Conservation (phyloP, 2,329 filamentous ascomycete species). For the Alternaria longipes region DNA sequence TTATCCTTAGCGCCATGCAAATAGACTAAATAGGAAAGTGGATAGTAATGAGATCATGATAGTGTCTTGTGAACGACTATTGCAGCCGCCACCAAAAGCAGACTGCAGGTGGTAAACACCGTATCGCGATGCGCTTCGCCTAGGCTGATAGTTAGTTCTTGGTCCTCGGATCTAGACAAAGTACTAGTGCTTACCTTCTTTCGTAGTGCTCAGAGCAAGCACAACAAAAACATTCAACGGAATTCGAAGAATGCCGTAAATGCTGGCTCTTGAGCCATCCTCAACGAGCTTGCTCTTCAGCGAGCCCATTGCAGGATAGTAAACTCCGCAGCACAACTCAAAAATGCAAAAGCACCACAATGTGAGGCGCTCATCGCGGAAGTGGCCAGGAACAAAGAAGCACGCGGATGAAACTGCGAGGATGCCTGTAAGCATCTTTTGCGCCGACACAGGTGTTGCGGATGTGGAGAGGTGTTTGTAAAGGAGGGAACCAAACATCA, state of each 20-base stretch:
- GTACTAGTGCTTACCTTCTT: conserved; percentile 36
- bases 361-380: conserved; percentile 57
- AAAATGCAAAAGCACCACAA: conserved; percentile 68
- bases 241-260: conserved; percentile 67
- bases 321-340: conserved; percentile 66
- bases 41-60: conserved; percentile 14
- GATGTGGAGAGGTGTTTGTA: conserved; percentile 56
- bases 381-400: conserved; percentile 50
- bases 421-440: conserved; percentile 42
- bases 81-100: conserved; percentile 38
- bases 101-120: conserved; percentile 44
- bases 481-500: conserved; percentile 66
- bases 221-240: conserved; percentile 62
- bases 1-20: neutral
- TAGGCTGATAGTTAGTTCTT: conserved; percentile 21
- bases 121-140: conserved; percentile 43
- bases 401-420: conserved; percentile 39
- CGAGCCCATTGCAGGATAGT: conserved; percentile 65
- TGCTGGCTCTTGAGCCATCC: conserved; percentile 62
- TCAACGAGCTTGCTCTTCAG: conserved; percentile 65
- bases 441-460: conserved; percentile 29
- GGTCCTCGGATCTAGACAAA: neutral
- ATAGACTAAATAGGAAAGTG: neutral
- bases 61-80: conserved; percentile 39
- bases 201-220: conserved; percentile 43